These are phyloP conservation scores for Sporothrix inflata DNA, from an alignment of 2,329 filamentous ascomycete genomes.

Conservation along the genomic window DNA sequence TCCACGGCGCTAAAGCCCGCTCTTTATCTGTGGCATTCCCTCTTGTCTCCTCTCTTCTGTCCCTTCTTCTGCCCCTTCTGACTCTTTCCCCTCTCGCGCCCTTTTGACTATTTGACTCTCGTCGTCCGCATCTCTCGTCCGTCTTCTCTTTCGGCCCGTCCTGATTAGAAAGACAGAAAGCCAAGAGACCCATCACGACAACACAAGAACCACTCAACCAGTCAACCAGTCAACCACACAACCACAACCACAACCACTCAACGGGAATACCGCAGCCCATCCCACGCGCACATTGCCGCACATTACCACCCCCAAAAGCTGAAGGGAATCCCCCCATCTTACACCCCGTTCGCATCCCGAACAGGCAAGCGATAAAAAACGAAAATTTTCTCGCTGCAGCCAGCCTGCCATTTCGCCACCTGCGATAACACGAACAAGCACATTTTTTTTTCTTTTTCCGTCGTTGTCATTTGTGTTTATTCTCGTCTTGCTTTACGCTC, in stretches of 20 bases:
- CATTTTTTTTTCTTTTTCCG: slow-evolving; percentile 7
- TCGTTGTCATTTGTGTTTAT: slow-evolving; percentile 18
- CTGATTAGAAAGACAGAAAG: slow-evolving; percentile 8
- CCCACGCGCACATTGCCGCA: not conserved
- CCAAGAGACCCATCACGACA: not conserved
- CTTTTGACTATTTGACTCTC: slow-evolving; percentile 15
- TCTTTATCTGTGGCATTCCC: slow-evolving; percentile 26
- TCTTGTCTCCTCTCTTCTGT: not conserved
- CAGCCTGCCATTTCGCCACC: slow-evolving; percentile 30
- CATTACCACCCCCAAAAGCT: not conserved
- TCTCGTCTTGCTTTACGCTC: slow-evolving; percentile 13
- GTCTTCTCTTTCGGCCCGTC: slow-evolving; percentile 1
- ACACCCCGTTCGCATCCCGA: slow-evolving; percentile 29
- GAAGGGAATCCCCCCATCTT: slow-evolving; percentile 13
- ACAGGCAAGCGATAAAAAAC: slow-evolving; percentile 29
- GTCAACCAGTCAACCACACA: not conserved
- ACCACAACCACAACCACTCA: not conserved
- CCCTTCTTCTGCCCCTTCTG: not conserved
- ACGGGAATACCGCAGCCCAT: slow-evolving; percentile 13
- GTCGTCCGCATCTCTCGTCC: not conserved
- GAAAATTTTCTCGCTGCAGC: slow-evolving; percentile 25
- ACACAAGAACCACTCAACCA: slow-evolving; percentile 6
- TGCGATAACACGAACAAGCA: slow-evolving; percentile 27
- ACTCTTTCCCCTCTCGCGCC: not conserved
- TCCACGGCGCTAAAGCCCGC: slow-evolving; percentile 17